phyloP scores from a whole-genome alignment of 768 basidiomycete species.

The Sarcodon sp. region DNA sequence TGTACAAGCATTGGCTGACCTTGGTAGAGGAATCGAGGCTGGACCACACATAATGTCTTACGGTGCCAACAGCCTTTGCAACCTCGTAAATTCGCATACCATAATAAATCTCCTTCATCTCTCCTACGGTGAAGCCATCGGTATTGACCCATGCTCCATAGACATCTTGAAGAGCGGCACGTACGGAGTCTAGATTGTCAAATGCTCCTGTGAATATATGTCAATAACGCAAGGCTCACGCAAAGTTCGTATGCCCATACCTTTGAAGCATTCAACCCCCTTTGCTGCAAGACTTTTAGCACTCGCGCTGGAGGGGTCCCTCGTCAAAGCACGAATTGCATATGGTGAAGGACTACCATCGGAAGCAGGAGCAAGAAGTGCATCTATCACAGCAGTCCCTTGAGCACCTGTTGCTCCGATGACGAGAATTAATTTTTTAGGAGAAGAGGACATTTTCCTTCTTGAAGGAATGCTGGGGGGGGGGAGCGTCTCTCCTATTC shows the following conservation, averaged over 20 bases:
- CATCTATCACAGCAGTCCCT: slow-evolving; percentile 24
- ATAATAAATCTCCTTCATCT: slow-evolving; percentile 23
- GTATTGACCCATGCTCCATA: slow-evolving; percentile 24
- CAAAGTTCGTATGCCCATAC: slow-evolving; percentile 6
- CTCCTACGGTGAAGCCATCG: slow-evolving; percentile 23
- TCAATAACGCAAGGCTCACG: not conserved
- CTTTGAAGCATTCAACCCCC: slow-evolving; percentile 24
- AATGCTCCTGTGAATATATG: slow-evolving; percentile 15
- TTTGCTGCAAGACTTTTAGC: slow-evolving; percentile 19
- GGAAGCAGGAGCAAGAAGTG: slow-evolving; percentile 18
- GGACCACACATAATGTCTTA: slow-evolving; percentile 28
- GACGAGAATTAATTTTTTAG: slow-evolving; percentile 25
- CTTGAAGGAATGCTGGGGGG: too few relatives aligned
- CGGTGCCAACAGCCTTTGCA: slow-evolving; percentile 18
- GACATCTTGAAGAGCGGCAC: slow-evolving; percentile 17
- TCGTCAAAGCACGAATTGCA: slow-evolving; percentile 25
- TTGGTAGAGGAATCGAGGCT: slow-evolving; percentile 24
- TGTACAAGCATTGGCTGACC: slow-evolving; percentile 16
- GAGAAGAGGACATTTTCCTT: too few relatives aligned
- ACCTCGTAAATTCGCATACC: slow-evolving; percentile 28
- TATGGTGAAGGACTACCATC: slow-evolving; percentile 28
- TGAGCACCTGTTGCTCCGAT: slow-evolving; percentile 34
- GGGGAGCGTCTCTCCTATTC: too few relatives aligned
- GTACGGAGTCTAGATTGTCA: slow-evolving; percentile 17
- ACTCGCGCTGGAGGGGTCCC: slow-evolving; percentile 18